These are phyloP conservation scores for Trichoderma hamatum DNA, from an alignment of 2,329 filamentous ascomycete genomes.

Conservation along the genomic window DNA sequence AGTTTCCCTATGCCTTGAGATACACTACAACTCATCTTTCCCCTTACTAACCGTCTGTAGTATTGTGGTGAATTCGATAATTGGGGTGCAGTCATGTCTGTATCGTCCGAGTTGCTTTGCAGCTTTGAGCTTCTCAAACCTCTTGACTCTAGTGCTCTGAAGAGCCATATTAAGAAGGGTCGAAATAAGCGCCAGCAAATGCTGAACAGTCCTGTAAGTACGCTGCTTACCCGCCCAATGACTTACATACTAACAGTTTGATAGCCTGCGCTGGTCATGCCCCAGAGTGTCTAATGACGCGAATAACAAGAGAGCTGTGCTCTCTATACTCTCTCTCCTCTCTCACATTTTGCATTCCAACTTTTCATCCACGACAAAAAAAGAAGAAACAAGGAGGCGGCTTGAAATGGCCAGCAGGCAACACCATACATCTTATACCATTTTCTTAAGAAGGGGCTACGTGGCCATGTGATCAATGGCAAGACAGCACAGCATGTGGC, in stretches of 20 bases:
- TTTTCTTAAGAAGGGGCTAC: background rate
- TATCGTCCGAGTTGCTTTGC: slow-evolving; percentile 88
- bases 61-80: slow-evolving; percentile 99
- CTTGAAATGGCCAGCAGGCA: background rate
- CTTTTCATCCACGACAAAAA: background rate
- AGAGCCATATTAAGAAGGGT: slow-evolving; percentile 99
- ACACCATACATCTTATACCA: slow-evolving; percentile 22
- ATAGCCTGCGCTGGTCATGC: slow-evolving; percentile 58
- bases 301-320: background rate
- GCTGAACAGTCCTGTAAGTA: slow-evolving; percentile 90
- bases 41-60: slow-evolving; percentile 51
- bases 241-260: slow-evolving; percentile 22
- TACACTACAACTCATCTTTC: background rate
- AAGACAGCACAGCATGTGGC: slow-evolving; percentile 29
- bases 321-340: background rate
- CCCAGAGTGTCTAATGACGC: slow-evolving; percentile 55
- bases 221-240: background rate
- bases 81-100: slow-evolving; percentile 98
- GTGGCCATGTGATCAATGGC: slow-evolving; percentile 23
- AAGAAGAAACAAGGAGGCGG: background rate
- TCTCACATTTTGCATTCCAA: background rate
- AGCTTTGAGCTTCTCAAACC: slow-evolving; percentile 97
- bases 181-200: slow-evolving; percentile 92
- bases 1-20: slow-evolving; percentile 45
- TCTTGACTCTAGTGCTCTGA: slow-evolving; percentile 90